phyloP scores from a whole-genome alignment of 2,329 filamentous ascomycete genomes.

The Alternaria arbusti region DNA sequence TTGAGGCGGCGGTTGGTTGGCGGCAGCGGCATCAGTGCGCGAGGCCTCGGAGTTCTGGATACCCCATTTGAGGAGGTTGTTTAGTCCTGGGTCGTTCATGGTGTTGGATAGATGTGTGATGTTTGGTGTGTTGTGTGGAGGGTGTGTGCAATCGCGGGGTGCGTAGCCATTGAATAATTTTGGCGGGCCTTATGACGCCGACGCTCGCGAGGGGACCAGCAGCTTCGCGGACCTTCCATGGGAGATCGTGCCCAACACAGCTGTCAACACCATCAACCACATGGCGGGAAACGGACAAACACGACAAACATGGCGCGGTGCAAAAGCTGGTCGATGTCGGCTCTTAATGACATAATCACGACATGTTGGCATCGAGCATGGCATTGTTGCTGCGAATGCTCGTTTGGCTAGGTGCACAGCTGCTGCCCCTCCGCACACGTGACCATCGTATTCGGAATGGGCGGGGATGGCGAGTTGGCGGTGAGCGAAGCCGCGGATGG shows the following conservation, averaged over 20 bases:
- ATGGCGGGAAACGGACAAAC: background rate
- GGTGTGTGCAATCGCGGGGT: slow-evolving; percentile 6
- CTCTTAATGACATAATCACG: background rate
- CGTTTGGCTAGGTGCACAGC: slow-evolving; percentile 5
- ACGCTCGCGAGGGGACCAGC: slow-evolving; percentile 24
- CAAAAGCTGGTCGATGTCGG: background rate
- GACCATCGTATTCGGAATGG: slow-evolving; percentile 10
- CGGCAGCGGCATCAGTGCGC: slow-evolving; percentile 54
- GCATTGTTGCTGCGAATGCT: background rate
- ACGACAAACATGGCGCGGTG: background rate
- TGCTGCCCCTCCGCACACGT: slow-evolving; percentile 46
- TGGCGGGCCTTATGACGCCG: slow-evolving; percentile 32
- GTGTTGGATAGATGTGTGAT: slow-evolving; percentile 10
- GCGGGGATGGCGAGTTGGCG: slow-evolving; percentile 37
- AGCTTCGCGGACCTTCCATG: slow-evolving; percentile 33
- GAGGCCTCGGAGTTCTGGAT: slow-evolving; percentile 66
- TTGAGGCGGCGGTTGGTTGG: slow-evolving; percentile 15
- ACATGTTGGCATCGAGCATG: background rate
- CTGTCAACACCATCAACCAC: slow-evolving; percentile 9
- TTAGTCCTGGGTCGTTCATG: slow-evolving; percentile 69
- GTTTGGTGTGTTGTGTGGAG: slow-evolving; percentile 9
- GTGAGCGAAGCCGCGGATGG: slow-evolving; percentile 42
- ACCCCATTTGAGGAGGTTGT: slow-evolving; percentile 81
- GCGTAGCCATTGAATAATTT: slow-evolving; percentile 26
- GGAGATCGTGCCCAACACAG: slow-evolving; percentile 16